A percentile compares a stretch with the other conserved stretches of the same genome.
These are phyloP conservation scores for Lycium ferocissimum DNA, from an alignment of 257 asterid species.

Conservation along the genomic window DNA sequence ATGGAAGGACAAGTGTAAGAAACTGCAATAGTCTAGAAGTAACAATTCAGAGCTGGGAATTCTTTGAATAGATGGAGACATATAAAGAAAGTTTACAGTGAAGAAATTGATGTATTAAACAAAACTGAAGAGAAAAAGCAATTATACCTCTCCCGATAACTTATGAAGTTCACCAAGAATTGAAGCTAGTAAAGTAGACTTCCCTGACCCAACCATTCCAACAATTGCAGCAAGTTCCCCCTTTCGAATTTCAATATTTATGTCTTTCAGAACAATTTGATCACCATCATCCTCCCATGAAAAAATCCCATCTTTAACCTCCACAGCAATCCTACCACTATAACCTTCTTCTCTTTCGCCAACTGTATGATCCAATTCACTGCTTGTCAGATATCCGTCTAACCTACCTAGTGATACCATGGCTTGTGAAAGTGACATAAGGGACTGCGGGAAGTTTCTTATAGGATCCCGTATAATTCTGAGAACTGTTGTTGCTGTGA, in stretches of 20 bases:
- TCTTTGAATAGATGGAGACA: no score
- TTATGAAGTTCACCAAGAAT: conserved; percentile 70
- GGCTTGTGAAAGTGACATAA: conserved; percentile 60
- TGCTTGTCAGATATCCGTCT: conserved; percentile 55
- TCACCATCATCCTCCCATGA: conserved; percentile 67
- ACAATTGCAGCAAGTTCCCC: conserved; percentile 79
- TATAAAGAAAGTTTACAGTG: no score
- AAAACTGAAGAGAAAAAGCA: no score
- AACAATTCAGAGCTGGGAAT: not conserved
- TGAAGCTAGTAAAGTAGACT: conserved; percentile 67
- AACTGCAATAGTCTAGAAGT: not conserved
- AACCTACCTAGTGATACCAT: conserved; percentile 61
- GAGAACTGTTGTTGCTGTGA: conserved; percentile 61
- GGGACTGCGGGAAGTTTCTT: conserved; percentile 63
- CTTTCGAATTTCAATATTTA: conserved; percentile 56
- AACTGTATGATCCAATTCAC: conserved; percentile 45
- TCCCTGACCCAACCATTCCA: conserved; percentile 83
- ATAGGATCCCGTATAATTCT: conserved; percentile 72
- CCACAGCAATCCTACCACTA: conserved; percentile 44
- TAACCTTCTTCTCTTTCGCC: conserved; percentile 55
- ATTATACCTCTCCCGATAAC: no score
- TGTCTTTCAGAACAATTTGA: conserved; percentile 39
- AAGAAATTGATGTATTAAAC: no score
- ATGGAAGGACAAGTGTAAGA: not conserved
- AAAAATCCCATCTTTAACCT: conserved; percentile 57